Evolutionary conservation across 164 flowering plant genomes (phyloP).

Genomic region (Kingdonia uniflora): DNA sequence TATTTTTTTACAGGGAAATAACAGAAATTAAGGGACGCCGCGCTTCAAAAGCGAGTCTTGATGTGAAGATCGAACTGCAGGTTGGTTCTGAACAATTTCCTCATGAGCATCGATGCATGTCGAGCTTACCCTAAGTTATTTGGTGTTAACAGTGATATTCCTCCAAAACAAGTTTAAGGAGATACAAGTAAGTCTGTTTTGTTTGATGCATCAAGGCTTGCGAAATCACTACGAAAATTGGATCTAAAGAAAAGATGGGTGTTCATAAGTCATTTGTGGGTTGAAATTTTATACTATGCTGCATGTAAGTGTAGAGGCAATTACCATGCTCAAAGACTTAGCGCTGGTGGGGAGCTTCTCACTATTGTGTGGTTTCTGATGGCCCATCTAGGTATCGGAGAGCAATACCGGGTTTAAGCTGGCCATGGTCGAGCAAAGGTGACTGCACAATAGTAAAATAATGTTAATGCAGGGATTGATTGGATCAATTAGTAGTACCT

Average conservation of each 20-base stretch:
- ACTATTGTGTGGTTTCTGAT: not conserved
- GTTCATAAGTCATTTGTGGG: not conserved
- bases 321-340: not conserved
- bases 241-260: constrained; percentile 2
- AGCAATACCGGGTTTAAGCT: not conserved
- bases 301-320: not conserved
- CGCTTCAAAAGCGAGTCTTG: no score
- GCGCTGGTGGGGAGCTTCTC: not conserved
- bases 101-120: no score
- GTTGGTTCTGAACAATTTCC: not conserved
- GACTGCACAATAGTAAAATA: no score
- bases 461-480: no score
- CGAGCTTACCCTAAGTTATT: constrained; percentile 3
- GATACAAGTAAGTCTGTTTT: constrained; percentile 17
- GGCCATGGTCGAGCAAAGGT: no score
- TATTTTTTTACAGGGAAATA: constrained; percentile 1
- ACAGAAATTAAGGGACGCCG: not conserved
- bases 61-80: no score
- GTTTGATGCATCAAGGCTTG: constrained; percentile 14
- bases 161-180: constrained; percentile 10
- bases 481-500: no score
- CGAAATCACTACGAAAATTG: constrained; percentile 3
- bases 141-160: not conserved
- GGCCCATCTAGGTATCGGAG: not conserved
- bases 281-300: not conserved